These are phyloP conservation scores for Rhynchosporium secalis DNA, from an alignment of 2,329 filamentous ascomycete species.

Conservation along the genomic window DNA sequence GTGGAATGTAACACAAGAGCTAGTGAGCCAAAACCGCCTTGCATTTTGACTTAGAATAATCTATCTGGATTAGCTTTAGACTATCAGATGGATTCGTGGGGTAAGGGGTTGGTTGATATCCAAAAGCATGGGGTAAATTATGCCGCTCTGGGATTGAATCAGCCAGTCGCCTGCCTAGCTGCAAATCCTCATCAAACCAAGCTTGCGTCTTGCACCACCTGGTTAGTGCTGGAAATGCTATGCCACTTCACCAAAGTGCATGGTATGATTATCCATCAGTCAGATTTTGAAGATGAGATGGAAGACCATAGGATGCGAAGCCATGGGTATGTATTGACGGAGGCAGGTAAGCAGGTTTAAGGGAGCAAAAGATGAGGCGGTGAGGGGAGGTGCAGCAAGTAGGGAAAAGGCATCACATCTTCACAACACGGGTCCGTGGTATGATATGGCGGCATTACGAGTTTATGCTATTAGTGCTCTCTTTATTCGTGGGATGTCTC, in stretches of 20 bases:
- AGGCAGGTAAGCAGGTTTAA: slow-evolving; percentile 13
- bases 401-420: slow-evolving; percentile 3
- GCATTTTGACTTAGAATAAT: not conserved
- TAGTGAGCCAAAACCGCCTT: slow-evolving; percentile 5
- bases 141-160: not conserved
- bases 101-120: slow-evolving; percentile 1
- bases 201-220: not conserved
- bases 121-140: slow-evolving; percentile 9
- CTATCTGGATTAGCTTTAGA: slow-evolving; percentile 3
- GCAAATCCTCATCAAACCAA: slow-evolving; percentile 4
- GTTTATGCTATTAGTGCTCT: not conserved
- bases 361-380: slow-evolving; percentile 8
- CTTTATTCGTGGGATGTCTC: slow-evolving; percentile 13
- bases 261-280: slow-evolving; percentile 1
- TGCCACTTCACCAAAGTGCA: slow-evolving; percentile 13
- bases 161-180: slow-evolving; percentile 1
- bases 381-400: slow-evolving; percentile 12
- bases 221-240: not conserved
- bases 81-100: slow-evolving; percentile 15
- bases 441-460: slow-evolving; percentile 7
- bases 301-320: slow-evolving; percentile 6
- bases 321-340: not conserved
- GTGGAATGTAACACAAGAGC: slow-evolving; percentile 3
- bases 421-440: not conserved
- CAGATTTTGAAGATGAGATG: not conserved